Percentiles rank a stretch among this genome's conserved stretches.
These are phyloP conservation scores for Barnettozyma hawaiiensis DNA, from an alignment of 1,139 yeast species.

Conservation along the genomic window DNA sequence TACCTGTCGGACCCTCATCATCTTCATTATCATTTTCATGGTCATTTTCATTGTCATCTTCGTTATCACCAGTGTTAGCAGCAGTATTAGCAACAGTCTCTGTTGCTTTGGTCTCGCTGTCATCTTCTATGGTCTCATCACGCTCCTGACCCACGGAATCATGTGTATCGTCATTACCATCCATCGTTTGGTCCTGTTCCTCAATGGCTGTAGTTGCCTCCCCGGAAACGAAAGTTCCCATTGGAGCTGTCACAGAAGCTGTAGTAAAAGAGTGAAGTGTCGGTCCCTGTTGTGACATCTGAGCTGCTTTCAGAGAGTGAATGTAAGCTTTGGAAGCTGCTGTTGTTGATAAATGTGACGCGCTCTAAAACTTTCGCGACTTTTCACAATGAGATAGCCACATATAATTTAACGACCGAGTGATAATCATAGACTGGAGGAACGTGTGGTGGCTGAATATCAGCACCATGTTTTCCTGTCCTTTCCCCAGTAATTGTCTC, in stretches of 20 bases:
- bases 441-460: no score
- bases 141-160: conserved; percentile 4
- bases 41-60: conserved; percentile 7
- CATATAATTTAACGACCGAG: no score
- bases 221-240: background rate
- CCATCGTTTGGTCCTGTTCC: conserved; percentile 5
- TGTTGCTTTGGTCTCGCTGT: conserved; percentile 3
- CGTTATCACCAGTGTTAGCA: conserved; percentile 3
- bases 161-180: conserved; percentile 6
- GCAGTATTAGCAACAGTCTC: no score
- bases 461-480: no score
- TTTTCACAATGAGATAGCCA: no score
- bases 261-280: background rate
- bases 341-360: background rate
- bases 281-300: conserved; percentile 2
- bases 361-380: conserved; percentile 1
- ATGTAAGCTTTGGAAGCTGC: background rate
- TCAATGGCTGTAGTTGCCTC: conserved; percentile 2
- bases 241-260: background rate
- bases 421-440: no score
- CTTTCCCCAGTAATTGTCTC: no score
- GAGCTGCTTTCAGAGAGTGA: background rate
- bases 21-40: conserved; percentile 8
- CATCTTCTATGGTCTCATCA: conserved; percentile 10
- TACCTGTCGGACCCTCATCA: conserved; percentile 22